phyloP scores from a whole-genome alignment of 169 alveolate species.

The Cryptosporidium viatorum region DNA sequence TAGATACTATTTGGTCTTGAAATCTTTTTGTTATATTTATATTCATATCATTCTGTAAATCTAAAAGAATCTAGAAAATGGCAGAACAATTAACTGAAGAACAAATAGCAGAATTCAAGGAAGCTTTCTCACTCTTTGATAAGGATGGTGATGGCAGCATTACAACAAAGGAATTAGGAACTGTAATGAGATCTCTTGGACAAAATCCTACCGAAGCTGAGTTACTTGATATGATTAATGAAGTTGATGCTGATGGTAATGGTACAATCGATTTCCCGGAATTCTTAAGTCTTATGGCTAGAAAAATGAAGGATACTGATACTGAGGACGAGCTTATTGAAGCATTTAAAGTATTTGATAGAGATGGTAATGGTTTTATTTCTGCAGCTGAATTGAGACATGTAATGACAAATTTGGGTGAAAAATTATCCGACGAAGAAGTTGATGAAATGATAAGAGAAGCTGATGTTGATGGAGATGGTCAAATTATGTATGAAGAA shows the following conservation, averaged over 20 bases:
- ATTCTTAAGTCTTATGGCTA: constrained; percentile 98
- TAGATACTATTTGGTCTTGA: background rate
- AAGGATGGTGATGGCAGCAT: constrained; percentile 99
- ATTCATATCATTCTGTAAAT: background rate
- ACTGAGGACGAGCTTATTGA: constrained; percentile 99
- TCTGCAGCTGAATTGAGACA: constrained; percentile 99
- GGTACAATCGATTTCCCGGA: constrained; percentile 99
- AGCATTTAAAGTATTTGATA: constrained; percentile 97
- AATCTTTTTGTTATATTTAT: background rate
- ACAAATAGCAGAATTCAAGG: constrained; percentile 99
- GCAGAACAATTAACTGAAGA: constrained; percentile 98
- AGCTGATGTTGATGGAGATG: constrained; percentile 99
- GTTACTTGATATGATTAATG: constrained; percentile 93
- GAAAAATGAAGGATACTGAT: constrained; percentile 99
- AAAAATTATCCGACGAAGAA: constrained; percentile 97
- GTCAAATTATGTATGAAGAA: constrained; percentile 98
- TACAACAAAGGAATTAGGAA: constrained; percentile 89
- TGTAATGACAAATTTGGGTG: constrained; percentile 99
- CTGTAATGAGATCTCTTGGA: constrained; percentile 92
- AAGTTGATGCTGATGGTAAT: constrained; percentile 94
- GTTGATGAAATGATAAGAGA: constrained; percentile 99
- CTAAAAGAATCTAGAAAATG: constrained; percentile 83
- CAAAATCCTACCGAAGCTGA: constrained; percentile 98
- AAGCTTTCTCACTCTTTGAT: constrained; percentile 99
- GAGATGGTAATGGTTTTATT: constrained; percentile 95